Evolutionary conservation across 192 early-diverging fungal species (phyloP), one percentile per base, ranked within the genome.

Genomic region (Gryganskiella cystojenkinii): DNA sequence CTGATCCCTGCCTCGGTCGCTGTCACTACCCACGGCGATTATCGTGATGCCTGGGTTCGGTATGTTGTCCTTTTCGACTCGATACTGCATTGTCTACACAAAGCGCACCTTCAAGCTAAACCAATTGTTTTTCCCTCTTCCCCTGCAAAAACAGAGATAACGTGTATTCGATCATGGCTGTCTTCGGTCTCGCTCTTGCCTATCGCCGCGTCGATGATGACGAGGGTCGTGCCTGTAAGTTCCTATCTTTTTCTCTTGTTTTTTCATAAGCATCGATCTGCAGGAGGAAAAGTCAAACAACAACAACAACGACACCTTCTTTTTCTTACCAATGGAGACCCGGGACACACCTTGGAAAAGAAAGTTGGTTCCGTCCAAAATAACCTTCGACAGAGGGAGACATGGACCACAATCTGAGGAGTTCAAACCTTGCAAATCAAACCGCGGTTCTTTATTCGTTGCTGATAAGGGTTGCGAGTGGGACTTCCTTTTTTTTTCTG

Each of bases 1-100:
- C 83, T 96, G 81, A 94, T 96, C 56, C 94, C 93, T 9, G 94
- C 94, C 13, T 93, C 92, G 3, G 91, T 93, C 17, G 94, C 94
- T 30, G 88, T 96, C 24, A 96, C 93, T 10, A 90, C 87, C 2
- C 94, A 96, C 69, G 94, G 94, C 30, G 90, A 96, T 81, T 94
- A 94, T 69, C 81, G 88, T n/a, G 94, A 95, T 86, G 93, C 94
- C 34, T 95, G 93, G 94, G 93, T 95, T 56, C 79, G 92, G 91
- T 91, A 85, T 64, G 80, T 57, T 46, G n/a, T 50, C 30, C 40
- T 35, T 53, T 44, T 35, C 10, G 19, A 45, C 17, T 24, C 15
- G 31, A 24, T 59, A 11, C 19, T 43, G 13, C 42, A 40, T 9
- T 20, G 19, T 15, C 11, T 15, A n/a, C 3, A 19, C 50, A 70